These are phyloP conservation scores for Ophiobolus disseminans DNA, from an alignment of 2,329 filamentous ascomycete species.

Conservation along the genomic window DNA sequence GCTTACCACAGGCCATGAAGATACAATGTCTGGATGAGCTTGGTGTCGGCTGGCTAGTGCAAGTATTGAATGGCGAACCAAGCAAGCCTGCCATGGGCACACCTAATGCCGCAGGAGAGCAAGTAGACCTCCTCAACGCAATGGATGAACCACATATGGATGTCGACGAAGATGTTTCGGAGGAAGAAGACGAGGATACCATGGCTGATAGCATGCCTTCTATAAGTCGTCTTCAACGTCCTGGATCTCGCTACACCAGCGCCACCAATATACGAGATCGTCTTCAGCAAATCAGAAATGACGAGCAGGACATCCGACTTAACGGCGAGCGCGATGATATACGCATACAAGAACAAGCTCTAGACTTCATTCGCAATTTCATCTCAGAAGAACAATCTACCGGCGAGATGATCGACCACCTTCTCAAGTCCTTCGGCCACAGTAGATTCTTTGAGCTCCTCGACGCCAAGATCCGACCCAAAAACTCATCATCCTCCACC, in stretches of 20 bases:
- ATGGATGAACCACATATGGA: conserved; percentile 52
- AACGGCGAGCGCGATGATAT: conserved; percentile 79
- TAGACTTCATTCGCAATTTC: conserved; percentile 89
- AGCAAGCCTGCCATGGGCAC: conserved; percentile 58
- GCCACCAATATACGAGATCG: conserved; percentile 48
- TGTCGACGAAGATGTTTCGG: conserved; percentile 46
- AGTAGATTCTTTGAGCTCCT: conserved; percentile 82
- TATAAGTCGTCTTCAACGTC: conserved; percentile 46
- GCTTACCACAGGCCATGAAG: conserved; percentile 74
- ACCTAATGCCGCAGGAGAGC: conserved; percentile 66
- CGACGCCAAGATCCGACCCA: conserved; percentile 74
- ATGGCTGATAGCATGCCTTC: conserved; percentile 55
- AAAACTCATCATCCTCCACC: conserved; percentile 19
- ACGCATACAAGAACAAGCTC: conserved; percentile 86
- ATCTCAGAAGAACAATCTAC: conserved; percentile 69
- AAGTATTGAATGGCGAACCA: conserved; percentile 71
- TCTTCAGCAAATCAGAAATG: conserved; percentile 61
- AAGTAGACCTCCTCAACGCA: conserved; percentile 66
- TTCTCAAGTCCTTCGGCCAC: conserved; percentile 78
- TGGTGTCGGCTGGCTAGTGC: conserved; percentile 79
- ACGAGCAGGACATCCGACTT: conserved; percentile 71
- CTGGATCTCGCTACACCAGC: conserved; percentile 45
- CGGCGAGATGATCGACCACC: conserved; percentile 79
- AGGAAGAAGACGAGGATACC: conserved; percentile 54
- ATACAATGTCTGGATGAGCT: conserved; percentile 79